Conservation (phyloP, 2,329 filamentous ascomycete species). For the Fusarium solani-melongenae region DNA sequence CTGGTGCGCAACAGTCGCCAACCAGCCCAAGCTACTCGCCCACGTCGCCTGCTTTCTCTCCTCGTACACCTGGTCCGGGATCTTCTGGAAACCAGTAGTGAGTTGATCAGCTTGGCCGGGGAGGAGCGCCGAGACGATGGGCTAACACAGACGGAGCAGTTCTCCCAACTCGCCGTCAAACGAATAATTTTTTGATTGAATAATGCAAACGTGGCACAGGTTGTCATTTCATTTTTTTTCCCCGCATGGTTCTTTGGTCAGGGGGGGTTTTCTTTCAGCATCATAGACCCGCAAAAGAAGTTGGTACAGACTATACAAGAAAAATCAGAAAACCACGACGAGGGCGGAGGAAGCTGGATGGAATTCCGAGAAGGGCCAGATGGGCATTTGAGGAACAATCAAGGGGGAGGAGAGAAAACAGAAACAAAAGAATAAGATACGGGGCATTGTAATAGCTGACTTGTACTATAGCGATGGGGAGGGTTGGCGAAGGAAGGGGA, state of each 20-base stretch:
- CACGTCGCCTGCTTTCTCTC: slow-evolving; percentile 61
- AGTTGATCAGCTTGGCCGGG: slow-evolving; percentile 22
- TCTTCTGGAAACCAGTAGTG: slow-evolving; percentile 57
- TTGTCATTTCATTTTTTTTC: slow-evolving; percentile 43
- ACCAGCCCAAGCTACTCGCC: slow-evolving; percentile 80
- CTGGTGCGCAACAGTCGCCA: slow-evolving; percentile 67
- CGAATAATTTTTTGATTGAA: slow-evolving; percentile 51
- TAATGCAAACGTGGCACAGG: slow-evolving; percentile 50
- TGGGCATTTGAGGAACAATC: slow-evolving; percentile 3
- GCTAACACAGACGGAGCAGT: slow-evolving; percentile 49
- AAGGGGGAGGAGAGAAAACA: background rate
- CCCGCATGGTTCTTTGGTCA: slow-evolving; percentile 26
- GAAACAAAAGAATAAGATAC: slow-evolving; percentile 8
- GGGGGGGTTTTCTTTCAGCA: slow-evolving; percentile 33
- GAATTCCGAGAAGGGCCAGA: slow-evolving; percentile 7
- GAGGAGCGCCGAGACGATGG: background rate
- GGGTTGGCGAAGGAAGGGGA: slow-evolving; percentile 21
- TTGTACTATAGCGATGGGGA: slow-evolving; percentile 42
- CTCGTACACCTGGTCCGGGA: slow-evolving; percentile 57
- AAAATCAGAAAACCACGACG: slow-evolving; percentile 30
- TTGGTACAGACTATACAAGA: slow-evolving; percentile 25
- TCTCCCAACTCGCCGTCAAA: slow-evolving; percentile 59
- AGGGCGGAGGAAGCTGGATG: slow-evolving; percentile 1
- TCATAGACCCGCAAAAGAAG: slow-evolving; percentile 45
- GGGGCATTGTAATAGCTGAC: slow-evolving; percentile 42